Evolutionary conservation across 2,329 filamentous ascomycete genomes (phyloP), one percentile per base, ranked within the genome.

Genomic region (Incumbomyces lentus): DNA sequence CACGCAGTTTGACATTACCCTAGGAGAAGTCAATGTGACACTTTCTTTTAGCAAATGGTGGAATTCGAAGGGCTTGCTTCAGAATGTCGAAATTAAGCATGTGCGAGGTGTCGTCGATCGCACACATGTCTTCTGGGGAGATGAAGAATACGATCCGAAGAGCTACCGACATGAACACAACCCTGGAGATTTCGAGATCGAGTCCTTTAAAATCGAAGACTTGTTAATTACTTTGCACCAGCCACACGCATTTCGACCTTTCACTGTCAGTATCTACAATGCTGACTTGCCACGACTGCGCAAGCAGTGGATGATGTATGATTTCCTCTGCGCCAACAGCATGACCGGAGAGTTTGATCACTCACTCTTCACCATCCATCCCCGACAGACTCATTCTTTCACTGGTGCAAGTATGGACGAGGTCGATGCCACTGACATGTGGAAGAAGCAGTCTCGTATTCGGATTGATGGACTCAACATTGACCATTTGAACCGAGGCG

Each of bases 11-110:
- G 92, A 98, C 60, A 72, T 98, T 13, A 95, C 88, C 0, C 86
- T 98, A 49, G 86, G 92, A 52, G 93, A 86, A 0, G 86, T 98
- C 51, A 95, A 98, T 59, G 90, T 98, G 35, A 96, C 90, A 0
- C 65, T 98, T 19, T 98, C 92, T 0, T 96, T 98, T 57, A 75
- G 88, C n/a, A 96, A 95, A 62, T 98, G 92, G 92, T 93, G 94
- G 79, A 96, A 95, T 57, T 90, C 92, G 17, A 95, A 90, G 64
- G 92, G 92, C 0, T 74, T 93, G 5, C 70, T 98, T 7, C 82
- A 86, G 57, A 86, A 96, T 61, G 92, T 98, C 35, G 88, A 95
- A 60, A 82, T 98, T 44, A 92, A 88, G 60, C 92, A 92, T 3
- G 85, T 98, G 26, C 79, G 92, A 49, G 92, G 92, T 17, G 86